phyloP scores from a whole-genome alignment of 148 eudicot genomes.

The Rhododendron kiyosumense region DNA sequence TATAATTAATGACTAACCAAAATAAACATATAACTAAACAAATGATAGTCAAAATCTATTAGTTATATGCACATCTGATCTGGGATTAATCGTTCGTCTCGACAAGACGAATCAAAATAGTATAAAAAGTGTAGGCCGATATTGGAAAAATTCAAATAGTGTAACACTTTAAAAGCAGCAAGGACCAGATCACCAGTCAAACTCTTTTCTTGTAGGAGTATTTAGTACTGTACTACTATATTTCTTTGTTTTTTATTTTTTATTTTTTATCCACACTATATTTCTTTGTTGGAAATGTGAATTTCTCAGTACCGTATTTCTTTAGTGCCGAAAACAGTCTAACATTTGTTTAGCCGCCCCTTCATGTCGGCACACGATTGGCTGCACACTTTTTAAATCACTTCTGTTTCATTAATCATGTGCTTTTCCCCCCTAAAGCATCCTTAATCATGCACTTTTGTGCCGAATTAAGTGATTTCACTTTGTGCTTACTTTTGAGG shows the following conservation, averaged over 20 bases:
- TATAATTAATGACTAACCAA: not conserved
- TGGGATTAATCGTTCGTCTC: too few species aligned
- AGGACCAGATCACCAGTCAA: too few species aligned
- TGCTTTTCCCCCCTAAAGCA: not conserved
- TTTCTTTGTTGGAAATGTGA: not conserved
- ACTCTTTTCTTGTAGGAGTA: too few species aligned
- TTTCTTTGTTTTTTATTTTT: too few species aligned
- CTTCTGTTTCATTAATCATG: not conserved
- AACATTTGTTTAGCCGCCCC: not conserved
- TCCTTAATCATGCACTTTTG: not conserved
- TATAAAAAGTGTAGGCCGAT: too few species aligned
- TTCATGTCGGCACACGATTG: constrained; percentile 1
- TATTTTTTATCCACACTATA: too few species aligned
- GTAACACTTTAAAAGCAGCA: too few species aligned
- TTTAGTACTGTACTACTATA: too few species aligned
- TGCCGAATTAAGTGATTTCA: not conserved
- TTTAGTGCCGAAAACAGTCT: not conserved
- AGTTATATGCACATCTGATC: not conserved
- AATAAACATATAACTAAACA: not conserved
- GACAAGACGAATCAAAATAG: too few species aligned
- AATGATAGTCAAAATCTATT: not conserved
- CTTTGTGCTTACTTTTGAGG: not conserved
- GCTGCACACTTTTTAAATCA: not conserved
- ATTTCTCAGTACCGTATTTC: not conserved
- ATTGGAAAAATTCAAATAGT: too few species aligned